These are phyloP conservation scores for Coemansia sp. DNA, from an alignment of 192 early-diverging fungal genomes.

Conservation along the genomic window DNA sequence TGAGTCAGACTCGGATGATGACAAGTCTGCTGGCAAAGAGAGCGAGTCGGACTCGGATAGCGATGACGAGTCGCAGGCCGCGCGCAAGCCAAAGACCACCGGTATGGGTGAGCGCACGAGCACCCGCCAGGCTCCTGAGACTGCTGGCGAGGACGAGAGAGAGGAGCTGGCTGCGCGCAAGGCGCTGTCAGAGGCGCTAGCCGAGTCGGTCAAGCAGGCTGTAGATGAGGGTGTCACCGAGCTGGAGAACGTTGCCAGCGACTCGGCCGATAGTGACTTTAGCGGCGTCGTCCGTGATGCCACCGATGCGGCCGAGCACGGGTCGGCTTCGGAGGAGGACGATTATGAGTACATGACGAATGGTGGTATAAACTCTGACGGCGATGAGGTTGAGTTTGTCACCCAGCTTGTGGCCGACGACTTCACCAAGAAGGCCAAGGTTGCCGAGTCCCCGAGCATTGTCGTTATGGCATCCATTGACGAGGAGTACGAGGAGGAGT, in stretches of 20 bases:
- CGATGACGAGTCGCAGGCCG: not conserved
- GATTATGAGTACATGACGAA: constrained; percentile 32
- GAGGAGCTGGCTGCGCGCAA: constrained; percentile 24
- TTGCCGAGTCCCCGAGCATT: constrained; percentile 34
- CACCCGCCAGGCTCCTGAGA: not conserved
- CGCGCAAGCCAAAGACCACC: constrained; percentile 9
- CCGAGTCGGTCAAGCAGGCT: constrained; percentile 37
- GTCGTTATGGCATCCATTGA: constrained; percentile 42
- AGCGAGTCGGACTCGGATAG: constrained; percentile 12
- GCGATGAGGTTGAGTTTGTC: constrained; percentile 37
- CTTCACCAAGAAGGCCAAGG: constrained; percentile 13
- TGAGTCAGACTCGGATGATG: constrained; percentile 9
- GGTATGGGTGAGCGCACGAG: not conserved
- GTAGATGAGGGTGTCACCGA: constrained; percentile 13
- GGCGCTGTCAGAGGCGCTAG: constrained; percentile 32
- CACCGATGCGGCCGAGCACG: constrained; percentile 8
- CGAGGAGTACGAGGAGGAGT: constrained; percentile 49
- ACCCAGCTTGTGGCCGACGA: constrained; percentile 32
- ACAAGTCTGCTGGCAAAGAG: constrained; percentile 8
- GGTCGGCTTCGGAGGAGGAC: constrained; percentile 5
- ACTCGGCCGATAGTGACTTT: constrained; percentile 3
- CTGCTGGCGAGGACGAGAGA: constrained; percentile 9
- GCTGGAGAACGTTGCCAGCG: constrained; percentile 21
- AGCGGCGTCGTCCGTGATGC: constrained; percentile 2
- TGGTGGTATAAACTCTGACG: constrained; percentile 28